Evolutionary conservation across 2,329 filamentous ascomycete species (phyloP), one percentile per base, ranked within the genome.

Genomic region (Phaeosphaeriaceae sp.): DNA sequence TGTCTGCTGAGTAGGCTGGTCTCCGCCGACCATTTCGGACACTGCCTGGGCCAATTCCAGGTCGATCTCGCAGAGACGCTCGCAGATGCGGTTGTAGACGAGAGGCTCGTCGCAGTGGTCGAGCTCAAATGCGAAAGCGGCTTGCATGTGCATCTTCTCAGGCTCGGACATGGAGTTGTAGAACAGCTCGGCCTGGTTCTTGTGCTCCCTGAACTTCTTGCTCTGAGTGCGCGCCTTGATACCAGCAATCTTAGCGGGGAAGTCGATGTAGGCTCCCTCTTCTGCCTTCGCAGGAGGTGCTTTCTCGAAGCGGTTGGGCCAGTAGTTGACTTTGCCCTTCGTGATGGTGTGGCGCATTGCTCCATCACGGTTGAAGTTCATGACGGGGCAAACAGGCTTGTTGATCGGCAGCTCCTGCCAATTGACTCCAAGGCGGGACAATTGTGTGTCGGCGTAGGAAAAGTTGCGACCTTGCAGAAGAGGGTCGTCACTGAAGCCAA

Each of bases 361-460:
- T 2, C 92, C 91, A 58, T 95, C 92, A 0, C 91, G 88, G 78
- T 93, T 90, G 71, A 89, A 85, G 78, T 90, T 92, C 84, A 92
- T 88, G 35, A 91, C 88, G 0, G 90, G 90, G 61, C 89, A 92
- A 0, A 92, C 84, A 0, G 91, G 91, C 13, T 87, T 85, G 77
- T 94, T 94, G 73, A 94, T 90, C 0, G 91, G 91, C 0, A 94
- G 78, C 68, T 93, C 89, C 64, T 93, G 83, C 86, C 88, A 93
- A 77, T 94, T 94, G 49, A 86, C 80, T 11, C 91, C 91, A 0
- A 93, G 82, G 15, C 91, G 86, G 17, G 84, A 87, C 24, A 92
- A 81, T 73, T 93, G 89, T 0, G 89, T 91, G 65, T 91, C 88
- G 13, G 85, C 83, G 76, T 91, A 87, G 17, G 82, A 85, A 74